A percentile compares a stretch with the other conserved stretches of the same genome.
These are phyloP conservation scores for Stenogyne calaminthoides DNA, from an alignment of 305 asterid species.

Conservation along the genomic window DNA sequence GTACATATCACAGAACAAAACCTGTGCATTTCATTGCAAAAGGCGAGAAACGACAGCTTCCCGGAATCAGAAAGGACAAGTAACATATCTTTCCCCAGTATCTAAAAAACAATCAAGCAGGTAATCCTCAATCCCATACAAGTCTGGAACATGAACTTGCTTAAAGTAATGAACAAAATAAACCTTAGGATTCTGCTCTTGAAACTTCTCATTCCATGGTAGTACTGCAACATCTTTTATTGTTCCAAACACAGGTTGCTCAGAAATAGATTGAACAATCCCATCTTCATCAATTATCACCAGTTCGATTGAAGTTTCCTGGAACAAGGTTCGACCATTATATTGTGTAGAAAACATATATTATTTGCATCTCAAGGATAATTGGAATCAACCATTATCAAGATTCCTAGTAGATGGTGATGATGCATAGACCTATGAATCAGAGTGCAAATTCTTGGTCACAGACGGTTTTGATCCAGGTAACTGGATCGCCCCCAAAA, in stretches of 20 bases:
- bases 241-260: constrained; percentile 92
- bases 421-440: neutral
- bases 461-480: neutral
- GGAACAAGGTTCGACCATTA: constrained; percentile 37
- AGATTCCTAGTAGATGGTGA: neutral
- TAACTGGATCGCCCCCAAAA: neutral
- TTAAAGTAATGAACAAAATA: constrained; percentile 29
- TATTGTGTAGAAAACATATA: neutral
- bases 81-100: constrained; percentile 69
- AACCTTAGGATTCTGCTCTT: constrained; percentile 71
- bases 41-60: constrained; percentile 83
- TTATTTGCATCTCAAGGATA: constrained; percentile 14
- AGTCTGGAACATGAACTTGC: constrained; percentile 24
- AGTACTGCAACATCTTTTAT: constrained; percentile 86
- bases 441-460: neutral
- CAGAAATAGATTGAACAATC: constrained; percentile 74
- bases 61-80: constrained; percentile 93
- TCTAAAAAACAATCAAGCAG: constrained; percentile 49
- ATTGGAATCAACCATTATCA: constrained; percentile 5
- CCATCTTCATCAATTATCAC: constrained; percentile 84
- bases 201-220: constrained; percentile 74
- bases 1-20: constrained; percentile 22
- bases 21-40: constrained; percentile 97
- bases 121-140: constrained; percentile 26
- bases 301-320: constrained; percentile 94